Evolutionary conservation across 2,329 filamentous ascomycete species (phyloP).

Genomic region (Salinomyces thailandicus): DNA sequence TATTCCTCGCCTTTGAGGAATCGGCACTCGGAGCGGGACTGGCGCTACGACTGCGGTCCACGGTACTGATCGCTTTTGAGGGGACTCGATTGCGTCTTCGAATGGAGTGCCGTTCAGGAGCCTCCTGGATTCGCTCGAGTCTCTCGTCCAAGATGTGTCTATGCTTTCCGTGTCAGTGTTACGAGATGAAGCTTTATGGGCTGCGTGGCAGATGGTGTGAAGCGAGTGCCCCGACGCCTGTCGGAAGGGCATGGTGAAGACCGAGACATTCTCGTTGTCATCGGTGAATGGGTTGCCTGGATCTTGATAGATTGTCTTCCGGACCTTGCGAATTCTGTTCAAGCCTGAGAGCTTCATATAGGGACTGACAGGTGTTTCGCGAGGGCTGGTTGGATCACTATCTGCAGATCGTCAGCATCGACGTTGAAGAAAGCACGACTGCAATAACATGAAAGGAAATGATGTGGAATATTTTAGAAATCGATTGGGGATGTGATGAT

Average conservation of each 20-base stretch:
- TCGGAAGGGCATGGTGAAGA: background rate
- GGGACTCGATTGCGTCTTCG: constrained; percentile 3
- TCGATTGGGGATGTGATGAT: no score
- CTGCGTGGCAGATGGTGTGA: background rate
- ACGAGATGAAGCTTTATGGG: background rate
- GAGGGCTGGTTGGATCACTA: no score
- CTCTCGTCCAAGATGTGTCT: background rate
- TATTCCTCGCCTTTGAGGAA: constrained; percentile 2
- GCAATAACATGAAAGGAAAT: no score
- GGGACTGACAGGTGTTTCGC: no score
- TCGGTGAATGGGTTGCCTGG: constrained; percentile 18
- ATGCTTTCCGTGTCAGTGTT: background rate
- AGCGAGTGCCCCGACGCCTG: background rate
- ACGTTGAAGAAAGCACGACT: no score
- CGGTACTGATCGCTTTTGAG: background rate
- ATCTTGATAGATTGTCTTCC: constrained; percentile 18
- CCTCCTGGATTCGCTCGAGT: no score
- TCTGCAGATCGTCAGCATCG: no score
- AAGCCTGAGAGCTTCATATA: constrained; percentile 6
- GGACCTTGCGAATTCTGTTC: constrained; percentile 9
- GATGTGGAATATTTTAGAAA: no score
- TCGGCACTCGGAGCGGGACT: constrained; percentile 4
- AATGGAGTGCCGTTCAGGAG: constrained; percentile 1
- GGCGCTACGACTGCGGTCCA: background rate
- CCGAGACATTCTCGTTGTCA: background rate